Evolutionary conservation across 2,329 filamentous ascomycete genomes (phyloP).

Genomic region (Penicillium sp.): DNA sequence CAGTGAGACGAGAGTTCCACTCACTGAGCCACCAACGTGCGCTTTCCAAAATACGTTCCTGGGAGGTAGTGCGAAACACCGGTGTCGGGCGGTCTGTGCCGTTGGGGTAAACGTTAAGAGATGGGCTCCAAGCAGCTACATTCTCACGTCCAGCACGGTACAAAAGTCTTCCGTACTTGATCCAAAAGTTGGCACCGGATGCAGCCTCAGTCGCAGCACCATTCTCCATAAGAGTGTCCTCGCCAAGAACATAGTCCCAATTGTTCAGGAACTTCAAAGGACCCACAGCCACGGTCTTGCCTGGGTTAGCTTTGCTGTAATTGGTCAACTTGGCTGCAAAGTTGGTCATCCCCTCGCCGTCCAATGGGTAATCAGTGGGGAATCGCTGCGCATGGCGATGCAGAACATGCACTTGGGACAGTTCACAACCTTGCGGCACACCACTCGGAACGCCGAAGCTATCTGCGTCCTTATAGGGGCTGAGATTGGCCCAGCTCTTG

Average conservation of each 20-base stretch:
- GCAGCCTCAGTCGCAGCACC: conserved; percentile 52
- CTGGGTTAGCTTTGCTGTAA: conserved; percentile 40
- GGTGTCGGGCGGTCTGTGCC: conserved; percentile 50
- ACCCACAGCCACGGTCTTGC: conserved; percentile 40
- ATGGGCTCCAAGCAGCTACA: conserved; percentile 50
- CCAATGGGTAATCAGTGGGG: conserved; percentile 46
- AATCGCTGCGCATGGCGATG: conserved; percentile 57
- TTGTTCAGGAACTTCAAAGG: conserved; percentile 53
- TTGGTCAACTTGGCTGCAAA: conserved; percentile 52
- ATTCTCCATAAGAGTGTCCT: conserved; percentile 47
- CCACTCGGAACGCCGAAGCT: conserved; percentile 36
- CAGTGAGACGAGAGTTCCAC: not conserved
- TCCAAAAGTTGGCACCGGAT: conserved; percentile 53
- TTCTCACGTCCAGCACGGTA: conserved; percentile 48
- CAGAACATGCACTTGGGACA: conserved; percentile 54
- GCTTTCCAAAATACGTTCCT: conserved; percentile 55
- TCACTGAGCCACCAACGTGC: conserved; percentile 43
- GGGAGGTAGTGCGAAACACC: conserved; percentile 53
- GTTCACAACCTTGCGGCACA: conserved; percentile 55
- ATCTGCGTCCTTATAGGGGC: conserved; percentile 27
- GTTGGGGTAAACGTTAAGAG: conserved; percentile 41
- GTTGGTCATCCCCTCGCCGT: conserved; percentile 49
- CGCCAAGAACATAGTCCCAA: conserved; percentile 49
- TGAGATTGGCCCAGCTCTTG: conserved; percentile 31
- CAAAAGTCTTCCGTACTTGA: conserved; percentile 53